Percentiles rank a stretch among this genome's conserved stretches.
Conservation (phyloP, 148 eudicot species). For the Rhododendron mucronatum region DNA sequence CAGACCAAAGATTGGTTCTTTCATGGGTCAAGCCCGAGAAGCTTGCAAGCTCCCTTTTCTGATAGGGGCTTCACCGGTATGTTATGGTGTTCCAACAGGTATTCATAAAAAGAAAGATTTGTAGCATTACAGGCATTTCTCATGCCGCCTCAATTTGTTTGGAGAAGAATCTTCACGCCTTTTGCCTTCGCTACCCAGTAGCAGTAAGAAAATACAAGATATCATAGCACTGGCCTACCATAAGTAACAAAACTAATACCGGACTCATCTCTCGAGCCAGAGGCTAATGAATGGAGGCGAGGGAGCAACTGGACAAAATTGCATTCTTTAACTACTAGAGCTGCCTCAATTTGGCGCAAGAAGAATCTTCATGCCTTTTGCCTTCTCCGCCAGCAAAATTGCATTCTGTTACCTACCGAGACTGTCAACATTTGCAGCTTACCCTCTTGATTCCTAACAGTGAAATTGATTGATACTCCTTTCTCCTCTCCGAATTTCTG, state of each 20-base stretch:
- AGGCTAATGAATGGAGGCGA: no score
- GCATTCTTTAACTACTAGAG: neutral
- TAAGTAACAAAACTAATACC: neutral
- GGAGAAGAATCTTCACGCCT: neutral
- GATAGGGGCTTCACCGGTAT: slow-evolving; percentile 92
- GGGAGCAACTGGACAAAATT: no score
- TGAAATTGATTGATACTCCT: neutral
- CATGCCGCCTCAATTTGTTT: neutral
- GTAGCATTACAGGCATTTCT: neutral
- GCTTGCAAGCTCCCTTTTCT: slow-evolving; percentile 66
- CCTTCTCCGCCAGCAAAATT: neutral
- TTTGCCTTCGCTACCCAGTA: neutral
- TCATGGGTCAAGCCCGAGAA: slow-evolving; percentile 73
- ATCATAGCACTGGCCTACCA: neutral
- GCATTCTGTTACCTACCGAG: neutral
- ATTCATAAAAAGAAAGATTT: slow-evolving; percentile 51
- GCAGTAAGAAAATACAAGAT: neutral
- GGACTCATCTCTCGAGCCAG: no score
- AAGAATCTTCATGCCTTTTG: no score
- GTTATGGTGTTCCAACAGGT: slow-evolving; percentile 95
- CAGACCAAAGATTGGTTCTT: slow-evolving; percentile 66
- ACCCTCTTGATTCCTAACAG: neutral
- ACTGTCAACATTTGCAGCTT: neutral
- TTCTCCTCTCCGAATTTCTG: neutral
- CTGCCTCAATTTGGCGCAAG: no score